Percentiles rank a stretch among this genome's conserved stretches.
phyloP scores from a whole-genome alignment of 2,329 filamentous ascomycete genomes.

The Zalaria obscura region DNA sequence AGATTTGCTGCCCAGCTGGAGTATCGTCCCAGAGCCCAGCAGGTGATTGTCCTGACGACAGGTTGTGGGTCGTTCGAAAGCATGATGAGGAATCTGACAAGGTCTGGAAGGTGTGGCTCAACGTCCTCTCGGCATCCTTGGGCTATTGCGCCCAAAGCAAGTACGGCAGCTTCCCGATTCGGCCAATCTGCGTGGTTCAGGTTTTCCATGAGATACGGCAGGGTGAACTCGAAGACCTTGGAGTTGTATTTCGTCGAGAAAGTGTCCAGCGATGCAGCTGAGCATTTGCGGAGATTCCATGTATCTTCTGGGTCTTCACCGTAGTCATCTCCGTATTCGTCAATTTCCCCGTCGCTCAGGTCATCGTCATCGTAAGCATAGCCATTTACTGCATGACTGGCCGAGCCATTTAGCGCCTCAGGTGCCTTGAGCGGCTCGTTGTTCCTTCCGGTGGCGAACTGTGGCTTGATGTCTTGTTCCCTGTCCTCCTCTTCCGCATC shows the following conservation, averaged over 20 bases:
- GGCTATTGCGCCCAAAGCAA: conserved; percentile 86
- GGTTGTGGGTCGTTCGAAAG: conserved; percentile 75
- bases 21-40: conserved; percentile 91
- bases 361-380: conserved; percentile 49
- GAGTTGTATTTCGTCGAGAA: conserved; percentile 83
- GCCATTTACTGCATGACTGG: conserved; percentile 24
- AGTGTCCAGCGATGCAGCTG: conserved; percentile 85
- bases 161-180: conserved; percentile 81
- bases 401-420: not conserved
- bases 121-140: conserved; percentile 89
- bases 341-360: conserved; percentile 77
- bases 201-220: conserved; percentile 85
- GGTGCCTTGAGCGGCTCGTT: conserved; percentile 1
- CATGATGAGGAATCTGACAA: conserved; percentile 80
- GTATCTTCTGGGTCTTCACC: conserved; percentile 69
- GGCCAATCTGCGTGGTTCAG: conserved; percentile 82
- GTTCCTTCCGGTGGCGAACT: conserved; percentile 56
- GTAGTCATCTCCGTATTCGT: conserved; percentile 58
- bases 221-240: conserved; percentile 76
- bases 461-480: conserved; percentile 79
- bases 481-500: conserved; percentile 88
- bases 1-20: conserved; percentile 82
- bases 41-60: conserved; percentile 90
- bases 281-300: conserved; percentile 96
- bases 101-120: conserved; percentile 74